These are phyloP conservation scores for Nitzschia palea DNA, from an alignment of 108 stramenopile genomes.

Conservation along the genomic window DNA sequence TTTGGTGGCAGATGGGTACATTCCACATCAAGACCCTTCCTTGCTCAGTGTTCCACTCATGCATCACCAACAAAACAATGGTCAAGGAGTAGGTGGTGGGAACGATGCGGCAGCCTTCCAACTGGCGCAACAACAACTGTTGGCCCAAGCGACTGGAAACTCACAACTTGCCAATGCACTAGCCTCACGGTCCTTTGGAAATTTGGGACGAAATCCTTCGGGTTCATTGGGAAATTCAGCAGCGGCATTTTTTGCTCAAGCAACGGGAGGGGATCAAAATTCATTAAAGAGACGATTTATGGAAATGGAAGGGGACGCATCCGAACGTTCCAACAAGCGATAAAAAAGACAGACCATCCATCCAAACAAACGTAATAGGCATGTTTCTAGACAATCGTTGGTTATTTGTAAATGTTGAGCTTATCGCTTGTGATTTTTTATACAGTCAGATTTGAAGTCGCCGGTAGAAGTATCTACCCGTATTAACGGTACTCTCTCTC, in stretches of 20 bases:
- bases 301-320: constrained; percentile 28
- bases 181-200: constrained; percentile 43
- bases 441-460: too few species aligned
- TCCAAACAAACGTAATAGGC: too few species aligned
- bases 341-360: too few species aligned
- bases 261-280: background rate
- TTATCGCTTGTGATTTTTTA: too few species aligned
- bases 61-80: constrained; percentile 33
- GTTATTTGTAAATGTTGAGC: too few species aligned
- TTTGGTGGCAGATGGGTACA: constrained; percentile 84
- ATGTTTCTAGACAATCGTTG: too few species aligned
- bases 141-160: constrained; percentile 55
- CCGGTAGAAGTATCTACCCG: too few species aligned
- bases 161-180: constrained; percentile 46
- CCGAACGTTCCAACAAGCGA: constrained; percentile 16
- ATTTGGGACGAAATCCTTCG: constrained; percentile 8
- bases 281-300: constrained; percentile 36
- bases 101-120: constrained; percentile 17
- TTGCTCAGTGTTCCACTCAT: constrained; percentile 78
- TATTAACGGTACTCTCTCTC: too few species aligned
- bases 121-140: constrained; percentile 45
- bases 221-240: constrained; percentile 14
- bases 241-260: constrained; percentile 5
- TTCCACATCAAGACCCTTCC: constrained; percentile 83
- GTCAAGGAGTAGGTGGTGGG: background rate